Conservation (phyloP, 208 protist species). For the Trypanosoma avium region DNA sequence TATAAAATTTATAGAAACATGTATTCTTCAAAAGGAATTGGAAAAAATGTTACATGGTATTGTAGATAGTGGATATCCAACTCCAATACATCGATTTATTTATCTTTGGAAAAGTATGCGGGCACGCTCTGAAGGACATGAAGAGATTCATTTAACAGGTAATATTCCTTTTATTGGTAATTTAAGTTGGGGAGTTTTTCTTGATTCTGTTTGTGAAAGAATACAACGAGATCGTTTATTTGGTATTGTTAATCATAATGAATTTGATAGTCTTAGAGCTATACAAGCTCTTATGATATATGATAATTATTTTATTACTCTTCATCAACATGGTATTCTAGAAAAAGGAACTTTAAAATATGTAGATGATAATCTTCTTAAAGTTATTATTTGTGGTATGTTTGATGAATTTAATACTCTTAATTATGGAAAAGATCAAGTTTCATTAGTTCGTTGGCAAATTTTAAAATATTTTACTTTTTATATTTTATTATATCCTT, state of each 20-base stretch:
- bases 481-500: constrained; percentile 52
- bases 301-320: constrained; percentile 72
- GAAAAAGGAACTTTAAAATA: constrained; percentile 47
- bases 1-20: constrained; percentile 44
- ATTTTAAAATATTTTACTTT: constrained; percentile 43
- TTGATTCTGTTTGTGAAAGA: constrained; percentile 52
- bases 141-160: constrained; percentile 27
- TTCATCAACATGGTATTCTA: constrained; percentile 55
- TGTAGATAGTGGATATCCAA: constrained; percentile 63
- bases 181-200: constrained; percentile 67
- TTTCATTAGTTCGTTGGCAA: constrained; percentile 38
- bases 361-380: constrained; percentile 35
- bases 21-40: constrained; percentile 46
- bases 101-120: constrained; percentile 37
- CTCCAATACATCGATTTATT: constrained; percentile 54
- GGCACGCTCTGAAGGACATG: constrained; percentile 37
- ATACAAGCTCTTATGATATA: constrained; percentile 68
- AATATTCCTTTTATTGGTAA: constrained; percentile 47
- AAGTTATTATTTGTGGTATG: constrained; percentile 48
- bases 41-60: constrained; percentile 47
- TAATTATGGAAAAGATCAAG: constrained; percentile 30
- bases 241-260: constrained; percentile 26
- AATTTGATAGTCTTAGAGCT: constrained; percentile 61
- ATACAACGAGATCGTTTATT: constrained; percentile 30
- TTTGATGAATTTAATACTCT: constrained; percentile 75